A percentile compares a stretch with the other conserved stretches of the same genome.
Conservation (phyloP, 2,329 filamentous ascomycete species). For the Verticillium nubilum region DNA sequence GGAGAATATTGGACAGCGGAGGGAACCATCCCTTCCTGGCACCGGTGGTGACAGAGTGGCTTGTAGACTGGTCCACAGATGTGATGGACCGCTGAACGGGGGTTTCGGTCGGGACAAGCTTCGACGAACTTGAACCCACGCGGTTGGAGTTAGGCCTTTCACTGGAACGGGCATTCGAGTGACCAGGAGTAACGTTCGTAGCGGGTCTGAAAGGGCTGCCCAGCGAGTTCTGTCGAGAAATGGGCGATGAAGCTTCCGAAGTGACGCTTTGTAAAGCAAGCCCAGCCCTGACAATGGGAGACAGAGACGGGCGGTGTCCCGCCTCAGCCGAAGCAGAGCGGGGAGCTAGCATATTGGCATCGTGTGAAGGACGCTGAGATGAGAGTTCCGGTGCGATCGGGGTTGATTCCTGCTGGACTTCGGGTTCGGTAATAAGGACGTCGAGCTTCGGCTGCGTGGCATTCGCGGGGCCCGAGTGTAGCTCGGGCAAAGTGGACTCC, state of each 20-base stretch:
- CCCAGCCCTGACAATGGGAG: constrained; percentile 53
- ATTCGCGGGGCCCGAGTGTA: neutral
- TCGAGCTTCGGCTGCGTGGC: neutral
- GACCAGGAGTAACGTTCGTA: neutral
- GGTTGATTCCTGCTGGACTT: neutral
- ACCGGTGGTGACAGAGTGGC: constrained; percentile 1
- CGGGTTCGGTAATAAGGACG: neutral
- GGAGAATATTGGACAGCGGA: constrained; percentile 6
- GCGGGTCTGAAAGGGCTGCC: constrained; percentile 47
- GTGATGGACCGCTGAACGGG: neutral
- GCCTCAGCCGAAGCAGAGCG: constrained; percentile 15
- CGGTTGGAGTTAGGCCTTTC: neutral
- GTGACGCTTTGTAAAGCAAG: constrained; percentile 52
- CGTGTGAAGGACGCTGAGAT: neutral
- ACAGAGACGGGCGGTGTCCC: constrained; percentile 38
- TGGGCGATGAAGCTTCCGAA: constrained; percentile 53
- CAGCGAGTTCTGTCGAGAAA: constrained; percentile 42
- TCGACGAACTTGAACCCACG: neutral
- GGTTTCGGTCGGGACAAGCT: neutral
- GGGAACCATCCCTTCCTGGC: constrained; percentile 6
- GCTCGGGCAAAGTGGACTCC: neutral
- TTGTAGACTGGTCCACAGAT: neutral
- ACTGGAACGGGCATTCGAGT: neutral
- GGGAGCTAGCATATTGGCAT: constrained; percentile 11
- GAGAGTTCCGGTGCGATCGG: neutral